Evolutionary conservation across 805 yeast genomes (phyloP), one percentile per base, ranked within the genome.

Genomic region (Metschnikowia picachoensis): DNA sequence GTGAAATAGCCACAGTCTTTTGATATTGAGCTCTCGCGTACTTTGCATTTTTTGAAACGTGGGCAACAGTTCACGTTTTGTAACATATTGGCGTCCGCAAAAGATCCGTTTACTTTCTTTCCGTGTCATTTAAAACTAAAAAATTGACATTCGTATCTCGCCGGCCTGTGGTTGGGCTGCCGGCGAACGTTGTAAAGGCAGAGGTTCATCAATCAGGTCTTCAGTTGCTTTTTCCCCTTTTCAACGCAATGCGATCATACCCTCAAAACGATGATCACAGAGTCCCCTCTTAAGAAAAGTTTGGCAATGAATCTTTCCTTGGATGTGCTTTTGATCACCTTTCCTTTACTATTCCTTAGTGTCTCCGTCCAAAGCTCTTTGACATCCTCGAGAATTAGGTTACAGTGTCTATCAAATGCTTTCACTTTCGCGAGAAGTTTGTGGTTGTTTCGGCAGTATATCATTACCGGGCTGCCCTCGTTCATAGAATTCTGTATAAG

Each of bases 391-490:
- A 94, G 70, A 9, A 94, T 84, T 86, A 94, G 80, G 65, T 94
- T 94, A 52, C 96, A 85, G 67, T 94, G 99, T 61, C 96, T 82
- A 64, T 94, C 99, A 65, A 90, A 94, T 0, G 98, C 97, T 60
- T 87, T 87, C 41, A 94, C 94, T 54, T 87, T 81, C 2, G 91
- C 96, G 29, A 94, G 77, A 35, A 94, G 74, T 66, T 94, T 94
- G 62, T 91, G 97, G 65, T 92, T 91, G 64, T 94, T 94, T 60
- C 99, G 78, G 49, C 95, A 79, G 16, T 96, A 87, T 49, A 94
- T 86, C 48, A 94, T 78, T 4, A 94, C 88, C 25, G 89, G 88
- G 2, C 86, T 77, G 42, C 82, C 83, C 44, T 80, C 77, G 49
- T 82, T 77, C 35, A 89, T 85, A 0, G 98, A 90, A 38, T 83